Base-by-base conservation (phyloP, 805 yeast species). In the Starmerella vaccinii region DNA sequence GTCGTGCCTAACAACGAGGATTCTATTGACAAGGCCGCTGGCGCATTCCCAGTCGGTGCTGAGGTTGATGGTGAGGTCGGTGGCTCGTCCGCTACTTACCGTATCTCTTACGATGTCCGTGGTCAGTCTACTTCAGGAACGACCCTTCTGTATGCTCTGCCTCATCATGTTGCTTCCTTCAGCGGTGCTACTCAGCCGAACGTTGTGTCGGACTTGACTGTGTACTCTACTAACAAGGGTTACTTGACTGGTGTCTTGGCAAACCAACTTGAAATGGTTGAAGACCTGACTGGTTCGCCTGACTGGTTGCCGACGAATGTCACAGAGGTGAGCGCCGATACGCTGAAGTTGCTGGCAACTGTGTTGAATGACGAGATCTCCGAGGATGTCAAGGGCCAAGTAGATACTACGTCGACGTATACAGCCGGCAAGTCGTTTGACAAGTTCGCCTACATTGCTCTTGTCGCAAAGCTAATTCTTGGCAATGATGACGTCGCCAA, bases 341-440 rank as follows among this genome's bases (percentile, higher is more conserved):
- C 73, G 1, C 63, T 71, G 34, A 57, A 63, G 2, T 51, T 66
- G 27, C 75, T 84, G 30, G 64, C 68, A 10, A 58, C 63, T 19
- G 76, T 76, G 1, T 82, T 84, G 2, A 61, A 59, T n/a, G 53
- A 64, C 5, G 92, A 84, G 58, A 64, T 76, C 9, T 60, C 71
- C 26, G 76, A 71, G 47, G 84, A 82, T 54, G 73, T 82, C 32
- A 67, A 68, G 4, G 74, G 72, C 16, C 76, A 74, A 65, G 74
- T 82, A n/a, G 69, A 82, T 59, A 69, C 81, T 10, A 86, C 86
- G 55, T 86, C 96, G 0, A 89, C 89, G 84, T 90, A 90, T 67
- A 80, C 85, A 19, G 76, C 95, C 2, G 98, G 97, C 12, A 90
- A 92, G 64, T 74, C 79, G 24, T 69, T 89, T 46, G 95, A 88